Conservation (phyloP, 2,329 filamentous ascomycete species). For the Ascochyta lentis region DNA sequence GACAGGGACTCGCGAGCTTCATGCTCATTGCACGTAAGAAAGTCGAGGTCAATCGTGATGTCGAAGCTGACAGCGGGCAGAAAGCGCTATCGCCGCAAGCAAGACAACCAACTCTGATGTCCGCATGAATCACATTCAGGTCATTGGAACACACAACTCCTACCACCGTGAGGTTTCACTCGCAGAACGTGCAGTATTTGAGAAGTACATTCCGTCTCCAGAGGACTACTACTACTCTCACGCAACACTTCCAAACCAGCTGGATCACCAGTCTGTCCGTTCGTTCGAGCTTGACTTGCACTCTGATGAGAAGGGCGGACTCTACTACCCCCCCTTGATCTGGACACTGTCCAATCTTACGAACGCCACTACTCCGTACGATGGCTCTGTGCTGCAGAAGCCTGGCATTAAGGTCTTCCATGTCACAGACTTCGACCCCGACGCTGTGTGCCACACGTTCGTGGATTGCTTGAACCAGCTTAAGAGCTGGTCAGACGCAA, state of each 20-base stretch:
- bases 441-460: constrained; percentile 56
- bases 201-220: constrained; percentile 46
- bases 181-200: constrained; percentile 52
- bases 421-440: constrained; percentile 58
- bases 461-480: constrained; percentile 53
- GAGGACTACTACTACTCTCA: constrained; percentile 59
- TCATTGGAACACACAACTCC: constrained; percentile 60
- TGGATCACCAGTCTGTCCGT: constrained; percentile 55
- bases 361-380: constrained; percentile 48
- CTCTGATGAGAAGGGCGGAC: constrained; percentile 57
- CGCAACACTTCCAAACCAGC: constrained; percentile 53
- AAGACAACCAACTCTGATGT: constrained; percentile 34
- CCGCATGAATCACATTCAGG: constrained; percentile 61
- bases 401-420: constrained; percentile 60
- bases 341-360: constrained; percentile 51
- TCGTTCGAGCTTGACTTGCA: constrained; percentile 59
- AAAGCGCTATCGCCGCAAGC: constrained; percentile 17
- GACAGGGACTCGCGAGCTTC: constrained; percentile 24
- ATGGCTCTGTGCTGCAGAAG: constrained; percentile 49
- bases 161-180: constrained; percentile 58
- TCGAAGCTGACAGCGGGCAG: constrained; percentile 17
- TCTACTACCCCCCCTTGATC: constrained; percentile 56
- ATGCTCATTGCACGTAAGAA: constrained; percentile 30
- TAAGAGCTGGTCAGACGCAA: constrained; percentile 54
- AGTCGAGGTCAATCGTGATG: no score